Conservation (phyloP, 75 land plant genomes). For the Selaginella moellendorffii region DNA sequence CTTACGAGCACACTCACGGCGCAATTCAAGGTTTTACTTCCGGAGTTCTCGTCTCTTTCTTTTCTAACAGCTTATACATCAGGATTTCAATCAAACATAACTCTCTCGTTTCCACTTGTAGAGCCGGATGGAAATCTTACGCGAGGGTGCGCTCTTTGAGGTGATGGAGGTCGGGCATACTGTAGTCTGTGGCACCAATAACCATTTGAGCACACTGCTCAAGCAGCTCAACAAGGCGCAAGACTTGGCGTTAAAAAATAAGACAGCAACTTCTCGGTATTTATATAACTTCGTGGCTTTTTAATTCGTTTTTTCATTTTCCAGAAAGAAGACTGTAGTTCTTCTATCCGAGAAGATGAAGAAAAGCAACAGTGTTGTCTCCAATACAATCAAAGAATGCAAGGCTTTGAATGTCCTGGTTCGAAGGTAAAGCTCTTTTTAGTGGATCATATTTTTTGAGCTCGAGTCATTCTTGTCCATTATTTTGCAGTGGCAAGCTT, state of each 20-base stretch:
- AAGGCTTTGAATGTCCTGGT: neutral
- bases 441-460: neutral
- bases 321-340: neutral
- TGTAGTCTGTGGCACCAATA: constrained; percentile 77
- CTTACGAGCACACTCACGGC: constrained; percentile 86
- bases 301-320: neutral
- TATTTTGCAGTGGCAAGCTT: constrained; percentile 60
- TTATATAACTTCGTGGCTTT: neutral
- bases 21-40: constrained; percentile 50
- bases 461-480: neutral
- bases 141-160: constrained; percentile 80
- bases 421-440: neutral
- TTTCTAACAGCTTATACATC: no score
- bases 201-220: constrained; percentile 52
- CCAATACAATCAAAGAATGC: neutral
- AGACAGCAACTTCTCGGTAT: constrained; percentile 65
- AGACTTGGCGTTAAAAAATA: constrained; percentile 56
- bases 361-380: neutral
- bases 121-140: constrained; percentile 66
- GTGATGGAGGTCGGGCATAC: constrained; percentile 70
- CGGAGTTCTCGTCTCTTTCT: neutral
- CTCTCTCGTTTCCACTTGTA: constrained; percentile 19
- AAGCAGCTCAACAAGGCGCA: constrained; percentile 82
- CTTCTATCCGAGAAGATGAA: neutral
- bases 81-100: neutral